These are phyloP conservation scores for Phytophthora aleatoria DNA, from an alignment of 352 stramenopile species.

Conservation along the genomic window DNA sequence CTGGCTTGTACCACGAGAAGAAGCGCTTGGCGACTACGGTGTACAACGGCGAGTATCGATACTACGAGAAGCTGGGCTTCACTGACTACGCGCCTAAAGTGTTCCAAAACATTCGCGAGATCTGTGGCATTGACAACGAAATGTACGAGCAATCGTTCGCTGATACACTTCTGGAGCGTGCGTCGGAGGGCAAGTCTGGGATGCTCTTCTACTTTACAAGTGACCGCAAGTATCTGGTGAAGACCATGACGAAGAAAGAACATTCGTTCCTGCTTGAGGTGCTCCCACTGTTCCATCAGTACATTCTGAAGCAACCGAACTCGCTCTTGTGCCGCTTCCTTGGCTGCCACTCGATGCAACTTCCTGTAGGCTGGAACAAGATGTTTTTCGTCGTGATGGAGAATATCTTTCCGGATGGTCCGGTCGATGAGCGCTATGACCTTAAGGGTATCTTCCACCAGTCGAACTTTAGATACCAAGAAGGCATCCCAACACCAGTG, in stretches of 20 bases:
- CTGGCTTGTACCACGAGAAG: constrained; percentile 80
- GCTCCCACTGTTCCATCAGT: constrained; percentile 85
- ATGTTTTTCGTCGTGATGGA: constrained; percentile 93
- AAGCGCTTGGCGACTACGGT: constrained; percentile 82
- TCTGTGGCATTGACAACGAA: constrained; percentile 77
- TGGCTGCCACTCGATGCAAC: constrained; percentile 88
- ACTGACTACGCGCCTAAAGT: constrained; percentile 87
- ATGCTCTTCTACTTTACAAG: constrained; percentile 92
- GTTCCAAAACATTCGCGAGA: constrained; percentile 83
- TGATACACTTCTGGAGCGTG: constrained; percentile 80
- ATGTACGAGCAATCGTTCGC: constrained; percentile 87
- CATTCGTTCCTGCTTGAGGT: constrained; percentile 85
- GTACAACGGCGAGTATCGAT: constrained; percentile 83
- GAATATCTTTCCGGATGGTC: constrained; percentile 82
- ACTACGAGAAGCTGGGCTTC: constrained; percentile 88
- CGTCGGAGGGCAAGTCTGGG: constrained; percentile 84
- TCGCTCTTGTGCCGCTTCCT: constrained; percentile 83
- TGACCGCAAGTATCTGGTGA: constrained; percentile 85
- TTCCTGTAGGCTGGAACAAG: constrained; percentile 89
- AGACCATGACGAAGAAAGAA: constrained; percentile 90
- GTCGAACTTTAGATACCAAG: constrained; percentile 52
- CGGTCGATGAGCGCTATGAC: constrained; percentile 83
- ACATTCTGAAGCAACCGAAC: constrained; percentile 82
- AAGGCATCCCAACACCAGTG: constrained; percentile 42
- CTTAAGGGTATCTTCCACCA: constrained; percentile 86